phyloP scores from a whole-genome alignment of 2,329 filamentous ascomycete genomes.

The Geoglossum cookeanum region DNA sequence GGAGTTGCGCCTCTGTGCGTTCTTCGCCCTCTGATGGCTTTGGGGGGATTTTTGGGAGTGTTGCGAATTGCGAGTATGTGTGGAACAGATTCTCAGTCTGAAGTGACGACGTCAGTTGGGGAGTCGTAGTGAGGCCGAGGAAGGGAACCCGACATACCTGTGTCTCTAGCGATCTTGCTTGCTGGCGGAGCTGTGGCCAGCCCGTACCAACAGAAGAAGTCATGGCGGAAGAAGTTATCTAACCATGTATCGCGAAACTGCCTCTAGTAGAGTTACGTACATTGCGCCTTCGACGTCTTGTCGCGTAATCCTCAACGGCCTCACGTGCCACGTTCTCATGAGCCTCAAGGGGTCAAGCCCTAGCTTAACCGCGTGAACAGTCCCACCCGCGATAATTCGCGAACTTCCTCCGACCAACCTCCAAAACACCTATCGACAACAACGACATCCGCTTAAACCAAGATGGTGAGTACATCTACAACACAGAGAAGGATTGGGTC shows the following conservation, averaged over 20 bases:
- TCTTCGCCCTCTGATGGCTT: slow-evolving; percentile 76
- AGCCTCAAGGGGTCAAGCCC: not conserved
- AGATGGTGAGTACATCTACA: slow-evolving; percentile 7
- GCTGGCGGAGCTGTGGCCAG: slow-evolving; percentile 89
- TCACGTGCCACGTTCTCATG: not conserved
- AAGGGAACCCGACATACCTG: slow-evolving; percentile 40
- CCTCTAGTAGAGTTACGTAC: not conserved
- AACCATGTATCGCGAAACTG: not conserved
- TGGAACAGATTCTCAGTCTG: slow-evolving; percentile 58
- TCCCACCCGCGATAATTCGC: not conserved
- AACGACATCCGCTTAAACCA: slow-evolving; percentile 3
- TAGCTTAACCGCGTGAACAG: not conserved
- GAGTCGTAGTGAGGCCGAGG: not conserved
- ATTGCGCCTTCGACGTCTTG: not conserved
- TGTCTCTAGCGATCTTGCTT: slow-evolving; percentile 71
- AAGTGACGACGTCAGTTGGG: not conserved
- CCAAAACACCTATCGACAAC: slow-evolving; percentile 2
- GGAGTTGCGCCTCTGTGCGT: slow-evolving; percentile 59
- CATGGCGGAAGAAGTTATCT: slow-evolving; percentile 13
- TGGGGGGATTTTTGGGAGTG: slow-evolving; percentile 55
- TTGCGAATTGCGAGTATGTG: slow-evolving; percentile 77
- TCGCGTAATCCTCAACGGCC: not conserved
- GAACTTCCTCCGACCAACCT: slow-evolving; percentile 4
- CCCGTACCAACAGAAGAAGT: slow-evolving; percentile 39
- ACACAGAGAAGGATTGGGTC: not conserved